phyloP scores from a whole-genome alignment of 805 yeast species.

The Hanseniaspora lindneri region DNA sequence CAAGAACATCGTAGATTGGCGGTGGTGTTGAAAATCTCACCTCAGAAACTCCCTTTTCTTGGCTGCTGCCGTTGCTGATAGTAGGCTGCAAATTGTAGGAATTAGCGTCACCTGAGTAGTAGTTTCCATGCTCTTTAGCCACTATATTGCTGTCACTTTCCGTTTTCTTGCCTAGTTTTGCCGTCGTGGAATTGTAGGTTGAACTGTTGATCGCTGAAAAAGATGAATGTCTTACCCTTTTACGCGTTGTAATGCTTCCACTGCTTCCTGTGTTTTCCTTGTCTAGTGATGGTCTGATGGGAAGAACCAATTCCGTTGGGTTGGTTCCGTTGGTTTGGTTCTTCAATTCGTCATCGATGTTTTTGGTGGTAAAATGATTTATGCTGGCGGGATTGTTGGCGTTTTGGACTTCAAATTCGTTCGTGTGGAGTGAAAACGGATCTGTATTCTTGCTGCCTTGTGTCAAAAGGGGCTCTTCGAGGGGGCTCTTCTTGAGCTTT shows the following conservation, averaged over 20 bases:
- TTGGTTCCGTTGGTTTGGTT: background rate
- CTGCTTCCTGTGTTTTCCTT: background rate
- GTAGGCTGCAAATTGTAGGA: background rate
- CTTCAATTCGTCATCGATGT: conserved; percentile 1
- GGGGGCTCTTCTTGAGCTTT: background rate
- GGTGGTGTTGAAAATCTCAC: conserved; percentile 15
- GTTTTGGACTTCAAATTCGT: background rate
- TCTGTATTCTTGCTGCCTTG: background rate
- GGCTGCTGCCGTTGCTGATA: background rate
- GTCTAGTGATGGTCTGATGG: background rate
- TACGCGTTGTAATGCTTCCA: conserved; percentile 15
- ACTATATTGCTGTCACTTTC: background rate
- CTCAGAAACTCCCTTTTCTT: conserved; percentile 6
- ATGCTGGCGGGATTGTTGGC: conserved; percentile 23
- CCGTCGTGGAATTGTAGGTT: conserved; percentile 25
- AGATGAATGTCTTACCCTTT: conserved; percentile 34
- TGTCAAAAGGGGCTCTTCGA: background rate
- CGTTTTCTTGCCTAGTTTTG: background rate
- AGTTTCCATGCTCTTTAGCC: background rate
- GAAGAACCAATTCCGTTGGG: background rate
- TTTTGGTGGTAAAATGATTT: conserved; percentile 21
- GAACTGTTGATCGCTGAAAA: conserved; percentile 35
- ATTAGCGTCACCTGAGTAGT: background rate
- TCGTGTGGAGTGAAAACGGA: background rate
- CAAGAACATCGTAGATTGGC: conserved; percentile 10